Percentiles rank a stretch among this genome's conserved stretches.
Conservation (phyloP, 495 filamentous ascomycete genomes). For the Opeltia flavorubescens region DNA sequence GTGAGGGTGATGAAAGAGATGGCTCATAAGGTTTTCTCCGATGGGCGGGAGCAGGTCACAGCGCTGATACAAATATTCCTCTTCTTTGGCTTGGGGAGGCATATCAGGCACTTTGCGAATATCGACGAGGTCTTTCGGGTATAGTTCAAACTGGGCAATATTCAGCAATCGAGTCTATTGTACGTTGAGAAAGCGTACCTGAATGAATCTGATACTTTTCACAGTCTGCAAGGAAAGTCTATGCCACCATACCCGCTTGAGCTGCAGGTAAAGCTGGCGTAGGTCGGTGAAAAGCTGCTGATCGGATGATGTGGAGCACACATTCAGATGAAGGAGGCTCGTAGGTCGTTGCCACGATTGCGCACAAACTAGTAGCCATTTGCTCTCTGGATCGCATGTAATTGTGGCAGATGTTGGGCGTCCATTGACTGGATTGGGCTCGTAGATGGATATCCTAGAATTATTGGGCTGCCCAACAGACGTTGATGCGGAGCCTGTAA, state of each 20-base stretch:
- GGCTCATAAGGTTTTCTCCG: conserved; percentile 21
- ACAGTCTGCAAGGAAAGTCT: conserved; percentile 17
- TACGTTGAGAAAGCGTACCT: conserved; percentile 4
- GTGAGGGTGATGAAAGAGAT: conserved; percentile 25
- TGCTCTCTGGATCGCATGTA: neutral
- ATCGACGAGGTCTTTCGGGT: conserved; percentile 24
- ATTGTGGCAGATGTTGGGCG: neutral
- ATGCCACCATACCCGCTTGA: neutral
- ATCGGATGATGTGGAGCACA: conserved; percentile 6
- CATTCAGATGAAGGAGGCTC: conserved; percentile 6
- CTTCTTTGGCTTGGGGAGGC: conserved; percentile 14
- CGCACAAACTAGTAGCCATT: conserved; percentile 9
- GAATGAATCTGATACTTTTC: conserved; percentile 23
- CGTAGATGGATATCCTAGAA: neutral
- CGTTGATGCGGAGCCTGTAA: no score
- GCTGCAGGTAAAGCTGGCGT: neutral
- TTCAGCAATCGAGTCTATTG: no score
- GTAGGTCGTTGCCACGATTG: neutral
- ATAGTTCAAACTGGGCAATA: conserved; percentile 22
- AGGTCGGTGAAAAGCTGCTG: conserved; percentile 3
- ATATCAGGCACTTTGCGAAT: conserved; percentile 23
- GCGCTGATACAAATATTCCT: conserved; percentile 21
- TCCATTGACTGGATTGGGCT: neutral
- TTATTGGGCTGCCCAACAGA: neutral
- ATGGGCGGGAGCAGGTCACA: conserved; percentile 25